These are phyloP conservation scores for Sporothrix humicola DNA, from an alignment of 2,329 filamentous ascomycete genomes.

Conservation along the genomic window DNA sequence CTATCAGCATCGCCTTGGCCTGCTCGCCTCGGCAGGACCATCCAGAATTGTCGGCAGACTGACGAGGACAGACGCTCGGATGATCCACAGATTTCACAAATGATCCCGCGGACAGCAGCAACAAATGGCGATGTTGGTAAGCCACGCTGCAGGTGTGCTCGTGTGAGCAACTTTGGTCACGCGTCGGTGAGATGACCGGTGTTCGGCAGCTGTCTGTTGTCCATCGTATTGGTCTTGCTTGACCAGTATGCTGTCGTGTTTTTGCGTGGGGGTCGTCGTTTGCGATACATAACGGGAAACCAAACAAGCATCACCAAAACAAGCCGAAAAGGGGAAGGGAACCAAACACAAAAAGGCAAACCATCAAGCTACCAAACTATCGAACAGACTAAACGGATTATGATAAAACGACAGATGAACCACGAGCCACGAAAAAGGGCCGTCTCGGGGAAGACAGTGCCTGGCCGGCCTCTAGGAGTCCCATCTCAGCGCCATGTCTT, in stretches of 20 bases:
- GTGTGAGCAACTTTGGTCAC: background rate
- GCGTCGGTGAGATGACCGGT: background rate
- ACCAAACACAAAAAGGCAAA: background rate
- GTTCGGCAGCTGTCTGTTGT: background rate
- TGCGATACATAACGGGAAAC: background rate
- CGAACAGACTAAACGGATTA: no score
- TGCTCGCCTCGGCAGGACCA: background rate
- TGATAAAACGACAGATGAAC: no score
- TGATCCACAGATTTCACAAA: background rate
- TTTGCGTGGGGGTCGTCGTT: background rate
- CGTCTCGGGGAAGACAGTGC: constrained; percentile 17
- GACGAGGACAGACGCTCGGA: background rate
- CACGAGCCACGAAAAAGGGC: background rate
- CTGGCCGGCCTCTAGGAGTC: background rate
- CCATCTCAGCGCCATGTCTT: constrained; percentile 8
- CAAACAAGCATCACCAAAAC: background rate
- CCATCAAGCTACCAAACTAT: no score
- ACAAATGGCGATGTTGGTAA: background rate
- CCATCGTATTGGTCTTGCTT: background rate
- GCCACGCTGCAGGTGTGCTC: background rate
- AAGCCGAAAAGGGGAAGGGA: background rate
- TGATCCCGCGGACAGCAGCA: background rate
- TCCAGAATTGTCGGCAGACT: background rate
- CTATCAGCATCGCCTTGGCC: background rate
- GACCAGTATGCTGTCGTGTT: background rate